Conservation (phyloP, 371 early-diverging fungal genomes). For the Actinomortierella ambigua region DNA sequence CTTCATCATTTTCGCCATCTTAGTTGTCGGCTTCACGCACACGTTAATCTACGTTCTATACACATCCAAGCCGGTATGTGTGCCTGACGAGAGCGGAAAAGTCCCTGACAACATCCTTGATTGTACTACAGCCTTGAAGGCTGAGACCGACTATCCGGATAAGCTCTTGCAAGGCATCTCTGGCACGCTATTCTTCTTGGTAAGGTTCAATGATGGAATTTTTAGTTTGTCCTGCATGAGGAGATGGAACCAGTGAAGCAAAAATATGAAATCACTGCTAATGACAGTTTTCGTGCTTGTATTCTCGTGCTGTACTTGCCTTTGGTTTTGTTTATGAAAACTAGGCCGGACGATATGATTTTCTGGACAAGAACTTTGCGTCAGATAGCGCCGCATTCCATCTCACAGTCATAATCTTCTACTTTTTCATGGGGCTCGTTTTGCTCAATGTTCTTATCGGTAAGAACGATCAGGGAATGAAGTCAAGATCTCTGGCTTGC, state of each 20-base stretch:
- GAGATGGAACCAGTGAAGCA: no score
- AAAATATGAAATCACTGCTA: neutral
- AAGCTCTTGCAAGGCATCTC: slow-evolving; percentile 15
- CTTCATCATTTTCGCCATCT: slow-evolving; percentile 34
- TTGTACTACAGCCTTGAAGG: slow-evolving; percentile 7
- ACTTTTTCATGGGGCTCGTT: slow-evolving; percentile 35
- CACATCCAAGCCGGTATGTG: neutral
- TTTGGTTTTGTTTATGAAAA: neutral
- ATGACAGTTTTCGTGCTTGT: no score
- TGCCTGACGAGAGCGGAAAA: no score
- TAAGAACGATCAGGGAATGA: no score
- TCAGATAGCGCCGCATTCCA: slow-evolving; percentile 11
- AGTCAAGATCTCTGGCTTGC: no score
- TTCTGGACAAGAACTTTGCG: slow-evolving; percentile 1
- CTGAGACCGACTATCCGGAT: no score
- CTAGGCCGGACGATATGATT: slow-evolving; percentile 43
- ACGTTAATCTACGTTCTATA: slow-evolving; percentile 30
- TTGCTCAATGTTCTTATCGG: slow-evolving; percentile 35
- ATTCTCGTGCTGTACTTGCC: no score
- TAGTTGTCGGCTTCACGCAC: slow-evolving; percentile 37
- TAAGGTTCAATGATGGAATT: slow-evolving; percentile 6
- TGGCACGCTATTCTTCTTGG: slow-evolving; percentile 34
- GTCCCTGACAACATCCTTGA: neutral
- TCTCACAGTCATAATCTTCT: slow-evolving; percentile 39
- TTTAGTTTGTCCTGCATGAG: no score